Evolutionary conservation across 2,329 filamentous ascomycete genomes (phyloP).

Genomic region (Scedosporium dehoogii): DNA sequence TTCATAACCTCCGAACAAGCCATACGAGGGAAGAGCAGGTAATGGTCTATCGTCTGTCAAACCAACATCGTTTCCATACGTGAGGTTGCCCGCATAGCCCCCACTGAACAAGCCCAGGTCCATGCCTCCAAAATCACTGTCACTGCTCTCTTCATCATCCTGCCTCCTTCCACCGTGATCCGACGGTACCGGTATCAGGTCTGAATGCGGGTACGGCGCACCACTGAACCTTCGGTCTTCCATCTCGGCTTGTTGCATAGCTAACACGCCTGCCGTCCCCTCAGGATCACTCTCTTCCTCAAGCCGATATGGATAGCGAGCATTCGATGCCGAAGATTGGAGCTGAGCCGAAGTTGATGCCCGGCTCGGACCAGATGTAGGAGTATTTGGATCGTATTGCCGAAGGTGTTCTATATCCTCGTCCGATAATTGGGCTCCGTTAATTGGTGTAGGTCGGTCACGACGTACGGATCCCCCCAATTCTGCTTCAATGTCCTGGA

Average conservation of each 20-base stretch:
- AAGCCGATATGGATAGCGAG: constrained; percentile 13
- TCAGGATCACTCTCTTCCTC: constrained; percentile 81
- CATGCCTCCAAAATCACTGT: constrained; percentile 62
- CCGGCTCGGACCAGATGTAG: constrained; percentile 20
- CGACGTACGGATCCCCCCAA: constrained; percentile 28
- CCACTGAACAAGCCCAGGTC: constrained; percentile 69
- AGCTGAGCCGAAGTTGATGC: background rate
- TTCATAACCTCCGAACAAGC: constrained; percentile 17
- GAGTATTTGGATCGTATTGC: constrained; percentile 40
- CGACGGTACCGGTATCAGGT: background rate
- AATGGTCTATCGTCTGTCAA: constrained; percentile 36
- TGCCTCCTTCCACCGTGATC: constrained; percentile 37
- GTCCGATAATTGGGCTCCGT: constrained; percentile 33
- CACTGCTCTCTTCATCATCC: constrained; percentile 50
- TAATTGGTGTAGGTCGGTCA: constrained; percentile 30
- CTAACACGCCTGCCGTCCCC: constrained; percentile 72
- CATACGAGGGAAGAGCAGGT: constrained; percentile 31
- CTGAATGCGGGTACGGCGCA: constrained; percentile 12
- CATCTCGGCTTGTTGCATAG: constrained; percentile 75
- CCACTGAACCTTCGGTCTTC: constrained; percentile 48
- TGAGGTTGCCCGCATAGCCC: constrained; percentile 48
- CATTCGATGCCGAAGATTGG: constrained; percentile 14
- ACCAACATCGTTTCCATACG: constrained; percentile 38
- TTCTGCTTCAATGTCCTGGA: constrained; percentile 48
- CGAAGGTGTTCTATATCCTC: constrained; percentile 36